Base-by-base conservation (phyloP, 2,329 filamentous ascomycete species). In the Furcasterigmium sp. region DNA sequence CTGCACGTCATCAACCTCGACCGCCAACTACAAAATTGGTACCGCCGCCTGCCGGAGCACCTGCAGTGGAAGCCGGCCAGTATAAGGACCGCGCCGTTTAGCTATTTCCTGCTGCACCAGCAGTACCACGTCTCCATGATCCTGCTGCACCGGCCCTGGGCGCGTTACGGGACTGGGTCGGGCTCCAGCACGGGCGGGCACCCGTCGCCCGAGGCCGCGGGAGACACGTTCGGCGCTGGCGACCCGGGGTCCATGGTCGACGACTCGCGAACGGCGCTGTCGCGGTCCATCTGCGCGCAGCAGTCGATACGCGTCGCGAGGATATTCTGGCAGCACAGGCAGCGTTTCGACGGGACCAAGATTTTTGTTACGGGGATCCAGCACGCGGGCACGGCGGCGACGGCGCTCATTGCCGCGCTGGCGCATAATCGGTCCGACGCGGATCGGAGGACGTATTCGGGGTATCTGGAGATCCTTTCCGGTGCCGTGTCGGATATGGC, bases 111-210 rank as follows among this genome's bases (percentile, higher is more conserved):
- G 8, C 57, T 78, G 8, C 74, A 78, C 47, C 74, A 77, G 53
- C 74, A 78, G 51, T 78, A 77, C 44, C 74, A 78, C 41, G 67
- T 68, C 10, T 69, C 66, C 39, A 64, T 76, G 56, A 75, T 78
- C 39, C 56, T 77, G 10, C 61, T 78, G 6, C 75, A 77, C 50
- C 62, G 73, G 1, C 72, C 74, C 0, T 77, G 75, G 63, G 72
- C 73, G 17, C 66, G 68, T 44, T 77, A 77, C 45, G 68, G 68
- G 11, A 63, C 68, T 21, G 60, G 66, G 19, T 46, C 57, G 3
- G 47, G 58, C 50, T 37, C 53, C 6, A 59, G 53, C 47, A 54
- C 55, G 2, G 55, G 54, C 34, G 61, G 62, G 17, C 54, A 65
- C 18, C 52, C 61, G 2, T 64, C 58, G 41, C 57, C 62, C 2